These are phyloP conservation scores for Trichoderma erinaceum DNA, from an alignment of 495 filamentous ascomycete species.

Conservation along the genomic window DNA sequence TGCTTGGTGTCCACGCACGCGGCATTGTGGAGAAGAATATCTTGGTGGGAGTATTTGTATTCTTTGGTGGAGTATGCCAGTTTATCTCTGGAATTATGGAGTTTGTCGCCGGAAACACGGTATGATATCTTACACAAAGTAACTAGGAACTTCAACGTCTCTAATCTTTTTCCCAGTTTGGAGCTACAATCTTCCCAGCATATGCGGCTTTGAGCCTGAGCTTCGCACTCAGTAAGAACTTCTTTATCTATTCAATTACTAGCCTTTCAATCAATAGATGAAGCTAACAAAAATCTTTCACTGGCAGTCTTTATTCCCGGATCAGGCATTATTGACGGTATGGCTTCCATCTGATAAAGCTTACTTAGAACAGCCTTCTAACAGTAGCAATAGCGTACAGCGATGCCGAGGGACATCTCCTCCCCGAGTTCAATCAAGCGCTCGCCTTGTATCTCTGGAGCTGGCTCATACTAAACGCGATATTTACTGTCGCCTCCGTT, in stretches of 20 bases:
- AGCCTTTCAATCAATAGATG: background rate
- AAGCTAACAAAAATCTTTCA: background rate
- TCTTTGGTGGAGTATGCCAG: constrained; percentile 35
- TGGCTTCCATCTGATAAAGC: constrained; percentile 20
- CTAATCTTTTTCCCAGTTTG: constrained; percentile 19
- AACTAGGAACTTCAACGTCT: background rate
- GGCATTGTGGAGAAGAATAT: constrained; percentile 32
- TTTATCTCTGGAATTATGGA: constrained; percentile 34
- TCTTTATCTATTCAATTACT: background rate
- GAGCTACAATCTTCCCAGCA: constrained; percentile 33
- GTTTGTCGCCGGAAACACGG: constrained; percentile 29
- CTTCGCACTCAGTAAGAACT: constrained; percentile 25
- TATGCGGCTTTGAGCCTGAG: constrained; percentile 35
- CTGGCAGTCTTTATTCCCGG: constrained; percentile 29
- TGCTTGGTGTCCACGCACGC: constrained; percentile 30
- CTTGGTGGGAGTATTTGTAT: constrained; percentile 30
- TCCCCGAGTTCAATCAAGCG: constrained; percentile 27
- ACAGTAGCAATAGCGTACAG: constrained; percentile 12
- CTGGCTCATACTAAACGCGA: constrained; percentile 36
- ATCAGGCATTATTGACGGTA: constrained; percentile 26
- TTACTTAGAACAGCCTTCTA: background rate
- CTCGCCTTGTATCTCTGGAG: constrained; percentile 33
- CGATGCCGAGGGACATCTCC: constrained; percentile 17
- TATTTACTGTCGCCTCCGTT: constrained; percentile 33
- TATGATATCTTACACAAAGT: constrained; percentile 14